phyloP scores from a whole-genome alignment of 2,329 filamentous ascomycete genomes.

The Sporothrix pseudoabietina region DNA sequence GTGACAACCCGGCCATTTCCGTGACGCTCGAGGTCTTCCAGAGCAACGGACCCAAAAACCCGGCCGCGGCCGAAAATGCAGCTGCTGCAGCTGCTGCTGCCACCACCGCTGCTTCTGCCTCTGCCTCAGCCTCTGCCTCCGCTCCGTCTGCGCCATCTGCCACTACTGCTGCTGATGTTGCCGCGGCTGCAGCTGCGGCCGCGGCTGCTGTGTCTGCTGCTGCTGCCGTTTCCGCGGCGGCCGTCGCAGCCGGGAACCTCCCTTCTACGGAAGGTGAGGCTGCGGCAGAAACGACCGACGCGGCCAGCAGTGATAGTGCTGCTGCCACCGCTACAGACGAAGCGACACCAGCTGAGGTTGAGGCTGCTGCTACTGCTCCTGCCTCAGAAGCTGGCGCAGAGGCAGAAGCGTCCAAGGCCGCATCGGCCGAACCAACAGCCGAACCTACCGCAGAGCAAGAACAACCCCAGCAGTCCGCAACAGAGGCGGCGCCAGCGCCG shows the following conservation, averaged over 20 bases:
- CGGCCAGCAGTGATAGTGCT: not conserved
- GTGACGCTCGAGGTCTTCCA: conserved; percentile 51
- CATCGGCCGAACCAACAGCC: not conserved
- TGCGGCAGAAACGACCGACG: not conserved
- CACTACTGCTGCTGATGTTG: conserved; percentile 18
- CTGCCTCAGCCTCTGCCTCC: conserved; percentile 22
- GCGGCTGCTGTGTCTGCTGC: conserved; percentile 7
- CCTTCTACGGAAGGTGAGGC: not conserved
- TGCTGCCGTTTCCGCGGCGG: not conserved
- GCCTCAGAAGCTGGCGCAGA: not conserved
- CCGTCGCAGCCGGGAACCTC: not conserved
- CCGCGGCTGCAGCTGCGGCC: conserved; percentile 21
- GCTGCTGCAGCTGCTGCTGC: conserved; percentile 33
- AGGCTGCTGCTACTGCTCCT: not conserved
- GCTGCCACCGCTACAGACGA: not conserved
- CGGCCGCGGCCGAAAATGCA: conserved; percentile 34
- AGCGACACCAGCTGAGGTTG: not conserved
- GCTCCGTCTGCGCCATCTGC: conserved; percentile 9
- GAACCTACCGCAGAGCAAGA: not conserved
- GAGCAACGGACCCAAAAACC: conserved; percentile 41
- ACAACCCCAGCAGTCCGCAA: not conserved
- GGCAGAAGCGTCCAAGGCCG: not conserved
- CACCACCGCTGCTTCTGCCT: conserved; percentile 33
- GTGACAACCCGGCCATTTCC: conserved; percentile 41
- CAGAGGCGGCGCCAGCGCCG: conserved; percentile 33